Evolutionary conservation across 345 rosid species (phyloP).

Genomic region (Citrus glauca): DNA sequence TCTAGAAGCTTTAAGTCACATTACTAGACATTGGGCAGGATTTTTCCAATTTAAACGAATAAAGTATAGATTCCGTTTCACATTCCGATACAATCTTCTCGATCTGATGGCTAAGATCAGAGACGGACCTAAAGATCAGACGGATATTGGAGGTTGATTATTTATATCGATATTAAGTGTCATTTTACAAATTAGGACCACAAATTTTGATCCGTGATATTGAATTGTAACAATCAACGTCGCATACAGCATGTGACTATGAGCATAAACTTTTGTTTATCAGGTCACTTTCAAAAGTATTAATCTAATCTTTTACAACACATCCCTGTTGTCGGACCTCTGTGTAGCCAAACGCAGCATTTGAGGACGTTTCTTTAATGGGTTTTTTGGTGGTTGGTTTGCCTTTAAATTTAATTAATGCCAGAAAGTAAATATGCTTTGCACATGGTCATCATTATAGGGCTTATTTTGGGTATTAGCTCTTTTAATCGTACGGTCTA

Average conservation of each 20-base stretch:
- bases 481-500: too few relatives aligned
- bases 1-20: background rate
- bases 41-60: background rate
- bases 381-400: background rate
- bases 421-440: background rate
- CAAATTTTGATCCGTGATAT: background rate
- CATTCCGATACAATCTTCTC: background rate
- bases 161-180: background rate
- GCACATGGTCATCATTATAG: background rate
- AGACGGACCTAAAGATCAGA: background rate
- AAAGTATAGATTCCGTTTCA: background rate
- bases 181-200: constrained; percentile 8
- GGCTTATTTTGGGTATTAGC: background rate
- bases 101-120: background rate
- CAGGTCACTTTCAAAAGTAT: background rate
- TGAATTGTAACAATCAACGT: constrained; percentile 27
- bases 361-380: background rate
- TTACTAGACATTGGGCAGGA: background rate
- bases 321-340: background rate
- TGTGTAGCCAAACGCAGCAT: background rate
- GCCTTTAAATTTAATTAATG: too few relatives aligned
- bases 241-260: constrained; percentile 16
- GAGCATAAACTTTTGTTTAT: background rate
- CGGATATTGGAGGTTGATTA: background rate
- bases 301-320: background rate